Base-by-base conservation (phyloP, 2,329 filamentous ascomycete species). In the Alternaria arbusti region DNA sequence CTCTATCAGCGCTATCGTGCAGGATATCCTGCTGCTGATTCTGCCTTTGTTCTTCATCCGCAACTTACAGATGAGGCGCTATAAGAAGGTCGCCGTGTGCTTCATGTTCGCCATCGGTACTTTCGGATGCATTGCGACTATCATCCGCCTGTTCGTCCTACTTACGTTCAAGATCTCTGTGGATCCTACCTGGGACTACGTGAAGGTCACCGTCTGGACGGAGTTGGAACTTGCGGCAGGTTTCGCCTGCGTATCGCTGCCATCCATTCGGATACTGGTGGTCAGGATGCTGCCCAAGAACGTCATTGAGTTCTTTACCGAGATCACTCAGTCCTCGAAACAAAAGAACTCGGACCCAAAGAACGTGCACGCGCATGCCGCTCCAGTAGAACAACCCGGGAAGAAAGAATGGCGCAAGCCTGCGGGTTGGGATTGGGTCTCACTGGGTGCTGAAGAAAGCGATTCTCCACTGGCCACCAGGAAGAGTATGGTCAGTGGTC, bases 131-230 rank as follows among this genome's bases (percentile, higher is more conserved):
- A 69, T 75, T 15, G 69, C 74, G 8, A 76, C 72, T 2, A 69
- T 76, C 7, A 49, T 77, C 5, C 70, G 74, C 10, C 57, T 78
- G 0, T 70, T 63, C 12, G 63, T 70, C 11, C 59, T 78, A 40
- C 61, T 69, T 4, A 46, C 36, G 10, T 74, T 75, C 57, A 68
- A 69, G 12, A 70, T 72, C 12, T 72, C 68, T 2, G 61, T 72
- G 20, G 73, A 76, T 20, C 69, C 72, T 20, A 76, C 74, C 3
- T 76, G 70, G 72, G 69, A 74, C 47, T 75, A 75, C 36, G 66
- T 69, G 0, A 59, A 68, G 6, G 61, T 71, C 8, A 67, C 65
- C 1, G 65, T 74, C 5, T 76, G 73, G 72, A 75, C 74, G 5
- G 72, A 66, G 11, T 55, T 74, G 3, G 74, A 76, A 45, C 70